These are phyloP conservation scores for Primulina tabacum DNA, from an alignment of 257 asterid species.

Conservation along the genomic window DNA sequence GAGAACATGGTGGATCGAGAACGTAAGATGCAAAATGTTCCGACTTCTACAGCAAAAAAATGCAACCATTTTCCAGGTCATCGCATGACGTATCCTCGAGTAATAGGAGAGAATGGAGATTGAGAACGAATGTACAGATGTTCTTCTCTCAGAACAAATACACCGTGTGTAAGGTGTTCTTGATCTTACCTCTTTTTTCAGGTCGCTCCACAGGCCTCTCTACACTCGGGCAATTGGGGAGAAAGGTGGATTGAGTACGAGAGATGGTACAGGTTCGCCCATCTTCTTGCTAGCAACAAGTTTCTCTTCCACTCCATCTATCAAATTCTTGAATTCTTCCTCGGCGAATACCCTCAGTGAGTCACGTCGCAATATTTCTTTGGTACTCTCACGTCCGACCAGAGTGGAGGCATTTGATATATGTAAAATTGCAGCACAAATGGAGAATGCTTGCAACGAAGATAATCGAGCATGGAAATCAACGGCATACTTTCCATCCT, in stretches of 20 bases:
- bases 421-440: constrained; percentile 69
- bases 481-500: constrained; percentile 67
- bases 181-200: neutral
- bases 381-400: constrained; percentile 42
- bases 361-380: constrained; percentile 45
- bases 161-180: neutral
- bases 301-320: constrained; percentile 56
- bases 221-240: constrained; percentile 86
- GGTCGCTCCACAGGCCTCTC: constrained; percentile 14
- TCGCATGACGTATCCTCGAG: neutral
- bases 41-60: no score
- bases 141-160: neutral
- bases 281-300: constrained; percentile 36
- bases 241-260: constrained; percentile 72
- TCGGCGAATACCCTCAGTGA: constrained; percentile 53
- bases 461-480: constrained; percentile 88
- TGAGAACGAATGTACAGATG: neutral
- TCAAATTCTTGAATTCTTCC: constrained; percentile 50
- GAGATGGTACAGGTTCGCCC: constrained; percentile 59
- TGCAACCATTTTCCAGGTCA: neutral
- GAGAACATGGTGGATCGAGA: no score
- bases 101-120: neutral
- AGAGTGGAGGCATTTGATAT: constrained; percentile 52
- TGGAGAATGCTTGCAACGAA: constrained; percentile 84
- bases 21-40: no score